Conservation (phyloP, 2,329 filamentous ascomycete species). For the Colletotrichum scovillei region DNA sequence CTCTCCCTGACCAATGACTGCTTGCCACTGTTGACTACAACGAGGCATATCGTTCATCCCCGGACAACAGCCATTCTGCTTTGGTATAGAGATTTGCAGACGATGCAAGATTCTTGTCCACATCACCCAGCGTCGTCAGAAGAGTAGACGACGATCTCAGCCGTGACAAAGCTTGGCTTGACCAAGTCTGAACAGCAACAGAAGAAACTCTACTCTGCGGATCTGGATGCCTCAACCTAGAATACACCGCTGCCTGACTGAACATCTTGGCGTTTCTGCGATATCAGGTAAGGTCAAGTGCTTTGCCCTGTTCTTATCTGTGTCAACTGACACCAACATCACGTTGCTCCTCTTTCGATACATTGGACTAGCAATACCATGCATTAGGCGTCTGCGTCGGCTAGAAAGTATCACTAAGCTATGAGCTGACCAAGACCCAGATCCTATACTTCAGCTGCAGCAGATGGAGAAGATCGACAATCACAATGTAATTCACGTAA, state of each 20-base stretch:
- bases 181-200: not conserved
- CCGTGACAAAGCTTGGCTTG: not conserved
- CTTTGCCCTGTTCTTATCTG: not conserved
- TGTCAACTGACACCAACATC: not conserved
- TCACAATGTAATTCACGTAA: not conserved
- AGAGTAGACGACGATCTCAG: not conserved
- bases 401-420: not conserved
- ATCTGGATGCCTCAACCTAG: not conserved
- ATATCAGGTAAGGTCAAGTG: not conserved
- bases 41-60: not conserved
- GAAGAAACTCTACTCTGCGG: not conserved
- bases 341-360: not conserved
- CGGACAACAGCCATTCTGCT: not conserved
- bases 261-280: not conserved
- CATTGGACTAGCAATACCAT: not conserved
- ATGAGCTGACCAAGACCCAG: not conserved
- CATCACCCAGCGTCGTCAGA: not conserved
- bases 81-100: not conserved
- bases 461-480: not conserved
- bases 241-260: not conserved
- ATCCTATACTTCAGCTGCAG: not conserved
- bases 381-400: not conserved
- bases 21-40: not conserved
- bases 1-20: not conserved
- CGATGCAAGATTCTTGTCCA: not conserved